phyloP scores from a whole-genome alignment of 495 filamentous ascomycete genomes.

The Hypomontagnella monticulosa region DNA sequence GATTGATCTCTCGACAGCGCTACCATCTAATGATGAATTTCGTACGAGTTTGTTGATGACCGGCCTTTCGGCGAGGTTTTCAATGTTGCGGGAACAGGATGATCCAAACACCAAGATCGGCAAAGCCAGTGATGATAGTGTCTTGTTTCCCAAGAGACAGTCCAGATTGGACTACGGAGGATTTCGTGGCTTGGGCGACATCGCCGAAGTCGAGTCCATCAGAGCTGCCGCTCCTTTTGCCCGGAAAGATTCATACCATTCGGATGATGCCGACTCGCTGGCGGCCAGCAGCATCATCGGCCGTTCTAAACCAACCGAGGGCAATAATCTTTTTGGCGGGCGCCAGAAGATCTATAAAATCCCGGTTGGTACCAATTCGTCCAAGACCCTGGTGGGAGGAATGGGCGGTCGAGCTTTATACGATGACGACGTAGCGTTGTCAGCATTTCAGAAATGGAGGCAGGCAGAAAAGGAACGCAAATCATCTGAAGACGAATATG shows the following conservation, averaged over 20 bases:
- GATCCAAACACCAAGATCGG: constrained; percentile 87
- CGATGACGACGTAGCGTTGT: constrained; percentile 83
- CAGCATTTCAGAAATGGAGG: constrained; percentile 78
- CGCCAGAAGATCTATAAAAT: constrained; percentile 97
- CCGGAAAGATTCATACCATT: constrained; percentile 63
- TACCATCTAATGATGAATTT: constrained; percentile 89
- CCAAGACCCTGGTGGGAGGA: constrained; percentile 51
- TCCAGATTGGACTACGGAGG: constrained; percentile 68
- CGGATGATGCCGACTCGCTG: constrained; percentile 70
- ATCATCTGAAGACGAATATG: constrained; percentile 52
- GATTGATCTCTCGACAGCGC: constrained; percentile 74
- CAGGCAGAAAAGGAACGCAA: constrained; percentile 64
- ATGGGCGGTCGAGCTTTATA: constrained; percentile 80
- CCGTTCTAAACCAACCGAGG: constrained; percentile 83
- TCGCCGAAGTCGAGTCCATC: constrained; percentile 87
- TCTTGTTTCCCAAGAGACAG: constrained; percentile 81
- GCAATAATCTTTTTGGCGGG: constrained; percentile 94
- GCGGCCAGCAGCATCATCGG: constrained; percentile 77
- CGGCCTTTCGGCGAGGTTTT: constrained; percentile 92
- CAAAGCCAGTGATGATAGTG: constrained; percentile 94
- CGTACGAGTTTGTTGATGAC: constrained; percentile 98
- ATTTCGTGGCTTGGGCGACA: constrained; percentile 71
- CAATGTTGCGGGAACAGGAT: constrained; percentile 94
- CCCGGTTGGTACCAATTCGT: constrained; percentile 61
- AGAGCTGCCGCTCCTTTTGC: constrained; percentile 65